phyloP scores from a whole-genome alignment of 2,329 filamentous ascomycete genomes.

The Pezicula rhizophila region DNA sequence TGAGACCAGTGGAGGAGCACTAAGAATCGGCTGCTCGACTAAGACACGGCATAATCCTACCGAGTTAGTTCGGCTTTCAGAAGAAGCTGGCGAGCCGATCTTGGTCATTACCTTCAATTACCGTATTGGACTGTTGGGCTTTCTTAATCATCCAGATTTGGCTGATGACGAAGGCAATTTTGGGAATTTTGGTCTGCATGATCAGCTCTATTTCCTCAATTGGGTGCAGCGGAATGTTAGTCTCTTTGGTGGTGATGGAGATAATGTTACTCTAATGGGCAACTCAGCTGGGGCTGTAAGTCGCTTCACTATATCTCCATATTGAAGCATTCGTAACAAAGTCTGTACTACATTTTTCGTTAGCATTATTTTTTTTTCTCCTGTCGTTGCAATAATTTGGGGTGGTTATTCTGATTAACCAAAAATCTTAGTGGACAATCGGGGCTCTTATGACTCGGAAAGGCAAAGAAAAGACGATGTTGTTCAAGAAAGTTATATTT shows the following conservation, averaged over 20 bases:
- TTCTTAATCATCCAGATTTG: neutral
- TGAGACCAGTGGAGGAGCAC: neutral
- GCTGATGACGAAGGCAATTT: conserved; percentile 29
- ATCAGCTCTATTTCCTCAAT: conserved; percentile 43
- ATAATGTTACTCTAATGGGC: conserved; percentile 46
- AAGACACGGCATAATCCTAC: neutral
- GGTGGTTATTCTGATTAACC: too few species aligned
- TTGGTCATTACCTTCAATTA: conserved; percentile 37
- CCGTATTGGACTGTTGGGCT: conserved; percentile 24
- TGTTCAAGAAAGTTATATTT: neutral
- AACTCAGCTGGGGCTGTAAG: conserved; percentile 43
- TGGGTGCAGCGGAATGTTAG: conserved; percentile 49
- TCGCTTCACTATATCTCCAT: too few species aligned
- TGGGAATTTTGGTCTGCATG: conserved; percentile 46
- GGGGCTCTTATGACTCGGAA: neutral
- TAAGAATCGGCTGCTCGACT: neutral
- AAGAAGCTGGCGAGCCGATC: neutral
- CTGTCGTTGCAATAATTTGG: too few species aligned
- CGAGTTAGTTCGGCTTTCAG: neutral
- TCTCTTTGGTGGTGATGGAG: conserved; percentile 45
- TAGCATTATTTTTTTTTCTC: too few species aligned
- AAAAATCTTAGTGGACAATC: neutral
- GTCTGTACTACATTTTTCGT: too few species aligned
- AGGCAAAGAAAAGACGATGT: neutral
- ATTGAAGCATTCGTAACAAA: too few species aligned